Conservation (phyloP, 176 grass and related monocot species). For the barley (Hordeum vulgare) region DNA sequence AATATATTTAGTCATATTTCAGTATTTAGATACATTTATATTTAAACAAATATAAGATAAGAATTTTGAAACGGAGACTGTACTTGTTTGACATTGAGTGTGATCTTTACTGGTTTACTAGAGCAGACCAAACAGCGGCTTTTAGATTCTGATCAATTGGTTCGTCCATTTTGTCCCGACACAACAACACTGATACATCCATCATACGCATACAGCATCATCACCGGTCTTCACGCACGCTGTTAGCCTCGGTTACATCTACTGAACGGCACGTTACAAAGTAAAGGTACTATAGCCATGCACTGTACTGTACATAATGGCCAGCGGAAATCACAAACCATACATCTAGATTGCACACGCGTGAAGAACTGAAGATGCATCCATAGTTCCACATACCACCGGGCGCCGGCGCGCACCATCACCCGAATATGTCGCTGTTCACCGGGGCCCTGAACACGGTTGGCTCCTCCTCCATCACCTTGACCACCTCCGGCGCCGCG, state of each 20-base stretch:
- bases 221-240: no score
- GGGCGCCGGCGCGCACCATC: background rate
- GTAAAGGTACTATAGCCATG: background rate
- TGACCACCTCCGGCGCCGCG: conserved; percentile 40
- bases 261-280: background rate
- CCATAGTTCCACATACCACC: background rate
- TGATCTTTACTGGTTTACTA: no score
- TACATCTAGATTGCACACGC: background rate
- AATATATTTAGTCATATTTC: no score
- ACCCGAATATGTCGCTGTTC: conserved; percentile 25
- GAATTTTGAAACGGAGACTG: no score
- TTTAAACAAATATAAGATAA: no score
- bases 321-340: background rate
- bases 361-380: background rate
- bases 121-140: no score
- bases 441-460: conserved; percentile 42
- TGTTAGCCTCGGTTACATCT: background rate
- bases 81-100: no score
- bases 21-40: no score
- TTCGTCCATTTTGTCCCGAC: no score
- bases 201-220: no score
- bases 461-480: conserved; percentile 53
- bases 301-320: background rate
- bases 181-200: no score
- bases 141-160: no score